Percentiles rank a stretch among this genome's conserved stretches.
Evolutionary conservation across 352 stramenopile genomes (phyloP).

Genomic region (Globisporangium okanoganense): DNA sequence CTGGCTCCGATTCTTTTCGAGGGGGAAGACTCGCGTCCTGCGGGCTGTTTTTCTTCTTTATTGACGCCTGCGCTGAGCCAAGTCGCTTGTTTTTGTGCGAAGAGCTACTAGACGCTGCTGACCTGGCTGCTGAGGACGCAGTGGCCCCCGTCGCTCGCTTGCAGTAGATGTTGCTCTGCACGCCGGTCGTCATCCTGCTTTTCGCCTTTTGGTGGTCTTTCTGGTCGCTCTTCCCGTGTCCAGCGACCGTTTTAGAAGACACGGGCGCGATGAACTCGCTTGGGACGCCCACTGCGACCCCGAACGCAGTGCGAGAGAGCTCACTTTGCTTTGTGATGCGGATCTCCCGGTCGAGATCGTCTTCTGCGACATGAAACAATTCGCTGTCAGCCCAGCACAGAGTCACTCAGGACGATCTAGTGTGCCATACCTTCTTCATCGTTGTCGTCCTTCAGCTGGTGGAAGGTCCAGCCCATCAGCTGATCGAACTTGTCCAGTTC

Average conservation of each 20-base stretch:
- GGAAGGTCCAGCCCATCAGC: constrained; percentile 60
- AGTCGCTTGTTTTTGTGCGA: neutral
- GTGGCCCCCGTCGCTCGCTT: constrained; percentile 24
- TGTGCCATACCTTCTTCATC: constrained; percentile 13
- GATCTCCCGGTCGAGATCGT: constrained; percentile 12
- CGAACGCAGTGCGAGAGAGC: constrained; percentile 32
- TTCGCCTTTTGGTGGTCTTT: constrained; percentile 17
- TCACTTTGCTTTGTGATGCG: constrained; percentile 20
- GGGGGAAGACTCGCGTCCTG: neutral
- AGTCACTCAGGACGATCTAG: neutral
- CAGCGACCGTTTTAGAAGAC: neutral
- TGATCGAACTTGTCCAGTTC: constrained; percentile 58
- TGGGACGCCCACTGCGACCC: constrained; percentile 27
- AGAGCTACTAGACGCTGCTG: neutral
- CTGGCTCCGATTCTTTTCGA: constrained; percentile 12
- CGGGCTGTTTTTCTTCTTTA: neutral
- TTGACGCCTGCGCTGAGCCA: neutral
- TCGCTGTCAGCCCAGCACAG: too few species aligned
- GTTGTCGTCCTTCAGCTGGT: constrained; percentile 16
- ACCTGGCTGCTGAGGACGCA: constrained; percentile 9
- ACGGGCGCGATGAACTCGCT: constrained; percentile 40
- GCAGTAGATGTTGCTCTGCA: constrained; percentile 24
- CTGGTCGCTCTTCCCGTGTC: neutral
- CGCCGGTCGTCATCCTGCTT: constrained; percentile 4
- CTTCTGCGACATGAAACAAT: neutral